phyloP scores from a whole-genome alignment of 176 grass and related monocot genomes.

The Aegilops longissima region DNA sequence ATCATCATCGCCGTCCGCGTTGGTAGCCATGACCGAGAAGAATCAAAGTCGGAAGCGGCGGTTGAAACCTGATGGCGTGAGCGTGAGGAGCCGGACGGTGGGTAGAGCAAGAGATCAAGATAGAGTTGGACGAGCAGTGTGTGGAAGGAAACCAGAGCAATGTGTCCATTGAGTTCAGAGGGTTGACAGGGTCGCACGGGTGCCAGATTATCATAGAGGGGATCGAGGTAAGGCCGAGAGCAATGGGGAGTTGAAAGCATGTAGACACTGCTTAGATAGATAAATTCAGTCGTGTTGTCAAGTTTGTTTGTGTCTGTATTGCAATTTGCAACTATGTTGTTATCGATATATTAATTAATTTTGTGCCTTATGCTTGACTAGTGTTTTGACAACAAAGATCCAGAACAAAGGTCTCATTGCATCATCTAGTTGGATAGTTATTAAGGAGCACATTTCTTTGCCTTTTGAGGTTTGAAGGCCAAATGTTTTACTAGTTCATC shows the following conservation, averaged over 20 bases:
- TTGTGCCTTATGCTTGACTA: too few species aligned
- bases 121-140: not conserved
- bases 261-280: too few species aligned
- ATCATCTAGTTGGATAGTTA: too few species aligned
- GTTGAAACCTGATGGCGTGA: not conserved
- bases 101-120: not conserved
- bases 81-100: not conserved
- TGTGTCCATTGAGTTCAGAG: not conserved
- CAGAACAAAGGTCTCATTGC: too few species aligned
- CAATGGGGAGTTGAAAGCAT: not conserved
- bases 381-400: too few species aligned
- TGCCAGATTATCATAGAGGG: conserved; percentile 4
- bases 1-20: not conserved
- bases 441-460: too few species aligned
- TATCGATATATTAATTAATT: too few species aligned
- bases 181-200: not conserved
- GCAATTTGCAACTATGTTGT: too few species aligned
- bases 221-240: not conserved
- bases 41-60: not conserved
- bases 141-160: not conserved
- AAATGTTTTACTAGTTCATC: too few species aligned
- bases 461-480: too few species aligned
- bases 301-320: too few species aligned
- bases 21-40: not conserved
- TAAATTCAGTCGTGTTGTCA: too few species aligned